Evolutionary conservation across 768 basidiomycete genomes (phyloP).

Genomic region (Boletus rufocinnamomeus): DNA sequence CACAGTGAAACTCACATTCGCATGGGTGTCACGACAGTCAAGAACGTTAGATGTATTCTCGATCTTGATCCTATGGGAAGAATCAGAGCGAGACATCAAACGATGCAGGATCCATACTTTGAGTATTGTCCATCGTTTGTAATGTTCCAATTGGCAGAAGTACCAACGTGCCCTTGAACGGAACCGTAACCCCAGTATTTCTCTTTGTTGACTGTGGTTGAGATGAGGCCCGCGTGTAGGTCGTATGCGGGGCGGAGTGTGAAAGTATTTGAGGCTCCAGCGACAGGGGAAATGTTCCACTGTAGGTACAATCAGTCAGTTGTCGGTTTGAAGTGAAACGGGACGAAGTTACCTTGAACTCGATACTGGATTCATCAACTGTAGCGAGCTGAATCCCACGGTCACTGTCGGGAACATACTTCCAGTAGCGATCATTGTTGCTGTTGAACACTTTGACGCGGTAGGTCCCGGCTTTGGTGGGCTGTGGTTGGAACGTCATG

Average conservation of each 20-base stretch:
- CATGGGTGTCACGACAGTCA: not conserved
- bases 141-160: not conserved
- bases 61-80: not conserved
- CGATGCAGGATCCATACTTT: not conserved
- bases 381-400: not conserved
- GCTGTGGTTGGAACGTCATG: not conserved
- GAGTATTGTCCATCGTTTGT: not conserved
- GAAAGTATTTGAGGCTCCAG: not conserved
- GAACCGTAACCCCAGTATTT: not conserved
- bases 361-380: not conserved
- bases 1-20: not conserved
- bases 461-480: not conserved
- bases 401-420: not conserved
- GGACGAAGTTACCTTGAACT: not conserved
- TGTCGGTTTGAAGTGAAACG: not conserved
- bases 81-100: not conserved
- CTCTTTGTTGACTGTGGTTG: not conserved
- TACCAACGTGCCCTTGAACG: not conserved
- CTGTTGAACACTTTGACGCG: not conserved
- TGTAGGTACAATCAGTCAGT: not conserved
- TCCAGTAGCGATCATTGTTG: not conserved
- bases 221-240: not conserved
- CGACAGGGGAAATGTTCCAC: not conserved
- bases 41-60: not conserved
- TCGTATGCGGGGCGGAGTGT: not conserved